Base-by-base conservation (phyloP, 2,329 filamentous ascomycete species). In the Colletotrichum nymphaeae region DNA sequence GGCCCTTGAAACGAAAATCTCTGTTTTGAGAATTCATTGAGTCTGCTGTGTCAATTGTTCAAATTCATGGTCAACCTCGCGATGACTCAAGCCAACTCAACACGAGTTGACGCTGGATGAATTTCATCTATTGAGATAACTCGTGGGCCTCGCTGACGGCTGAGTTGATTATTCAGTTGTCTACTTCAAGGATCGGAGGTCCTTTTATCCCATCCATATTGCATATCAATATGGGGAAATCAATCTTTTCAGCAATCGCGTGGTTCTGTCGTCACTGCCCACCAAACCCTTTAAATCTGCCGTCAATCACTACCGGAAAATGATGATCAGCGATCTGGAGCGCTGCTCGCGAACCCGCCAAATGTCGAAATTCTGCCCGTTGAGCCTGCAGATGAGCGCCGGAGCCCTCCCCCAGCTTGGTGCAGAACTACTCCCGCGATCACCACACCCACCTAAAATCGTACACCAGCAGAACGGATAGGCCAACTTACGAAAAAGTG, bases 251-350 rank as follows among this genome's bases (percentile, higher is more conserved):
- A 37, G 62, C 30, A 11, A 28, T 66, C 37, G 58, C n/a, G 19
- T 14, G 52, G 30, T 16, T 8, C 14, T n/a, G 62, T 22, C 37
- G 30, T 59, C 62, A 53, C 37, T 22, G 55, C 5, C 62, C 55
- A 59, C 37, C 42, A 11, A 49, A 59, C 7, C 11, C 28, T n/a
- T 22, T 12, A 14, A 65, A 19, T 53, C n/a, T 9, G 28, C n/a
- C 35, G 46, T 57, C 22, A 42, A n/a, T 8, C 14, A 14, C 56
- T 24, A 22, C 19, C 16, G 37, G 22, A 66, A 57, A n/a, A 70
- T 70, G 62, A 66, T 24, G 67, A 70, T 70, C 55, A 70, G 53
- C 55, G 30, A 16, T 24, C 57, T 32, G 32, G 28, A 19, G 37
- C 37, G 19, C 16, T 42, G 16, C 37, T 28, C 49, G 46, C 30